Conservation (phyloP, 1,284 basidiomycete species). For the Waitea zeae region DNA sequence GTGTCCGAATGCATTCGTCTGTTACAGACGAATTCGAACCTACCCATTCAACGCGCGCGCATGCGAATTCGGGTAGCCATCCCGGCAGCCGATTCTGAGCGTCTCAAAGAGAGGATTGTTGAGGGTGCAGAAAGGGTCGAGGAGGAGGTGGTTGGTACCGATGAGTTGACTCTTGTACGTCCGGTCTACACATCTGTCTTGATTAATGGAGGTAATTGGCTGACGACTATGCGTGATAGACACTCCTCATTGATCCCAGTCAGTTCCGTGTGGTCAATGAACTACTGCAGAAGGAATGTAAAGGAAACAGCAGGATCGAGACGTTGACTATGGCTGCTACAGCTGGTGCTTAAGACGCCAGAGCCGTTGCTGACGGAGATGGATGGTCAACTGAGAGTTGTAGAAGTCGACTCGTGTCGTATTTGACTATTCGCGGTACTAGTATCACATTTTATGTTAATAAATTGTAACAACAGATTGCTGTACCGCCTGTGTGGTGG, state of each 20-base stretch:
- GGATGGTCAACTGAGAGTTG: too few species aligned
- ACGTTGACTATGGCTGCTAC: constrained; percentile 61
- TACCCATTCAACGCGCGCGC: constrained; percentile 82
- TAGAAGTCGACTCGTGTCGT: too few species aligned
- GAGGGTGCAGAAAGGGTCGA: constrained; percentile 74
- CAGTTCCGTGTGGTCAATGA: constrained; percentile 86
- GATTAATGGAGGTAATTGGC: constrained; percentile 4
- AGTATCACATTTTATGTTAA: too few species aligned
- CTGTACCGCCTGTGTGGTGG: too few species aligned
- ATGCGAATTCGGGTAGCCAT: constrained; percentile 85
- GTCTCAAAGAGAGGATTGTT: constrained; percentile 55
- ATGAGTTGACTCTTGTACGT: constrained; percentile 81
- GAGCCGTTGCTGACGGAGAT: too few species aligned
- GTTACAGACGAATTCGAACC: constrained; percentile 61
- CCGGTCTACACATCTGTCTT: background rate
- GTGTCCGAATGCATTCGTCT: constrained; percentile 86
- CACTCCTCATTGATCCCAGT: constrained; percentile 84
- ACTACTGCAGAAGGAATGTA: constrained; percentile 78
- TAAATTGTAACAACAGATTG: too few species aligned
- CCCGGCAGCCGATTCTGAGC: constrained; percentile 57
- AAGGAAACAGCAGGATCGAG: constrained; percentile 72
- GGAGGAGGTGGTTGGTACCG: constrained; percentile 55
- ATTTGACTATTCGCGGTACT: too few species aligned
- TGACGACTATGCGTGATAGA: constrained; percentile 22
- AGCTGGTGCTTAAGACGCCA: too few species aligned